Conservation (phyloP, 2,329 filamentous ascomycete genomes). For the Hymenoscyphus fructigenus region DNA sequence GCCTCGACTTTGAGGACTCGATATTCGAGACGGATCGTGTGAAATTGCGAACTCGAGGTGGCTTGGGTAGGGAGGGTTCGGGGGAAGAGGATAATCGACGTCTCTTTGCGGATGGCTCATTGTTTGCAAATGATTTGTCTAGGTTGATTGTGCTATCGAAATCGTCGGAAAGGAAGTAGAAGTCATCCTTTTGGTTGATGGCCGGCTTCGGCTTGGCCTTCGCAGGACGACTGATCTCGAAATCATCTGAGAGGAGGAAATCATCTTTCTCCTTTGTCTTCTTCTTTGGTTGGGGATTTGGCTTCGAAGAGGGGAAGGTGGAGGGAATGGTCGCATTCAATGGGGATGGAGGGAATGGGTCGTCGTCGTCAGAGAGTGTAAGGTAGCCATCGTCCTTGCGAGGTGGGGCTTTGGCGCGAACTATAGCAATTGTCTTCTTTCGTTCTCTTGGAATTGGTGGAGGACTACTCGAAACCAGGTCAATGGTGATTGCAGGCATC, state of each 20-base stretch:
- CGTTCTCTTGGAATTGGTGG: neutral
- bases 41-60: conserved; percentile 6
- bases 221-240: neutral
- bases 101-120: conserved; percentile 13
- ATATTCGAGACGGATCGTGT: conserved; percentile 33
- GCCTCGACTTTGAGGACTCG: conserved; percentile 37
- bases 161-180: conserved; percentile 17
- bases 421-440: neutral
- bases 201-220: neutral
- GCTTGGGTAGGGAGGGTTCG: neutral
- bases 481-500: neutral
- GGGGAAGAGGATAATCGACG: conserved; percentile 13
- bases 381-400: conserved; percentile 3
- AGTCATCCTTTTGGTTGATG: conserved; percentile 2
- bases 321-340: neutral
- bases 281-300: neutral
- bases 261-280: neutral
- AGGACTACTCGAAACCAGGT: neutral
- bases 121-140: conserved; percentile 8
- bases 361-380: conserved; percentile 6
- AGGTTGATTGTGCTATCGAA: conserved; percentile 14
- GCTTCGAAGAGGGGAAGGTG: neutral
- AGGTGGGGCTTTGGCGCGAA: neutral
- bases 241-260: neutral
- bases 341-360: neutral